These are phyloP conservation scores for Penicillium herquei DNA, from an alignment of 495 filamentous ascomycete genomes.

Conservation along the genomic window DNA sequence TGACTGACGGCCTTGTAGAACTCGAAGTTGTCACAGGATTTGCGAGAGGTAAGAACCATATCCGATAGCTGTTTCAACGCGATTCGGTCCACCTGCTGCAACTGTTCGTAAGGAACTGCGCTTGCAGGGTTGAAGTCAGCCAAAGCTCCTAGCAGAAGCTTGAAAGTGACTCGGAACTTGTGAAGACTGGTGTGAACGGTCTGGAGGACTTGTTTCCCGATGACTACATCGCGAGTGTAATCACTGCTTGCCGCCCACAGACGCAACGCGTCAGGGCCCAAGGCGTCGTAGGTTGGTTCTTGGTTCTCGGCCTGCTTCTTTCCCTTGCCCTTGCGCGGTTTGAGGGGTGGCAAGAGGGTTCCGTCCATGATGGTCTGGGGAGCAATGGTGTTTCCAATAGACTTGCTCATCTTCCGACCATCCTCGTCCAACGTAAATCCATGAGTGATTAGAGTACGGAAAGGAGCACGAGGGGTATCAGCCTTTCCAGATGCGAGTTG, in stretches of 20 bases:
- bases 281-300: constrained; percentile 50
- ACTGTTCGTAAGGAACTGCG: constrained; percentile 38
- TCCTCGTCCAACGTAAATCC: constrained; percentile 88
- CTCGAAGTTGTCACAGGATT: constrained; percentile 66
- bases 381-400: constrained; percentile 82
- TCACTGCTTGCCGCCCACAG: constrained; percentile 90
- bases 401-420: constrained; percentile 98
- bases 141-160: constrained; percentile 81
- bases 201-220: constrained; percentile 72
- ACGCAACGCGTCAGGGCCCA: constrained; percentile 83
- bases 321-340: constrained; percentile 52
- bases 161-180: constrained; percentile 84
- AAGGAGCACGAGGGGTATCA: constrained; percentile 57
- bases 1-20: constrained; percentile 75
- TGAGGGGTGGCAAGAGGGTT: constrained; percentile 60
- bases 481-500: constrained; percentile 46
- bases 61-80: constrained; percentile 71
- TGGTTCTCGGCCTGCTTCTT: constrained; percentile 48
- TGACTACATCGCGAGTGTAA: constrained; percentile 81
- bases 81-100: constrained; percentile 63
- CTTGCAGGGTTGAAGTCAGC: constrained; percentile 52
- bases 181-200: constrained; percentile 70
- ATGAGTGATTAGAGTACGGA: constrained; percentile 84
- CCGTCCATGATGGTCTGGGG: constrained; percentile 84
- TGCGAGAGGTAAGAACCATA: constrained; percentile 56